Conservation (phyloP, 352 stramenopile species). For the Peronospora farinosa region DNA sequence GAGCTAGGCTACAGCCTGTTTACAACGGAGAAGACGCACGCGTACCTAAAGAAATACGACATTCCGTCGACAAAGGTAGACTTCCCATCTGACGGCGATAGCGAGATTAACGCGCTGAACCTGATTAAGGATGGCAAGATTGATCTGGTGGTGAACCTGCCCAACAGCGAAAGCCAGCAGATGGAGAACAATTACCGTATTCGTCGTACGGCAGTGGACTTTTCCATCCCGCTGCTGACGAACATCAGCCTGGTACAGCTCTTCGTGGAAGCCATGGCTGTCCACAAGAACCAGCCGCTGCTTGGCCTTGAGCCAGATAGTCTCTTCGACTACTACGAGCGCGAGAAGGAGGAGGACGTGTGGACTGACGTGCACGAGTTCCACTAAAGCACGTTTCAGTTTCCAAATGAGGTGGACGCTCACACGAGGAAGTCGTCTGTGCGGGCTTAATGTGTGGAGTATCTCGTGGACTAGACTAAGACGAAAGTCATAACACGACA, state of each 20-base stretch:
- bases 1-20: slow-evolving; percentile 93
- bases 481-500: slow-evolving; percentile 25
- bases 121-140: slow-evolving; percentile 95
- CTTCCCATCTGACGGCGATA: slow-evolving; percentile 66
- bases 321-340: slow-evolving; percentile 97
- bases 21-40: slow-evolving; percentile 91
- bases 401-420: slow-evolving; percentile 1
- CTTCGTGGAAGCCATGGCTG: slow-evolving; percentile 88
- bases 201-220: slow-evolving; percentile 89
- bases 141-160: slow-evolving; percentile 90
- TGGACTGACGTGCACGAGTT: slow-evolving; percentile 95
- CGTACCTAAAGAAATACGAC: slow-evolving; percentile 84
- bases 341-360: slow-evolving; percentile 86
- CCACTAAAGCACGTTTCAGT: slow-evolving; percentile 82
- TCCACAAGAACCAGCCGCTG: slow-evolving; percentile 90
- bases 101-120: slow-evolving; percentile 73
- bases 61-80: slow-evolving; percentile 81
- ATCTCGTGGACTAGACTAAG: slow-evolving; percentile 17
- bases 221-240: slow-evolving; percentile 88
- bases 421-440: slow-evolving; percentile 10
- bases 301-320: slow-evolving; percentile 91
- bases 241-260: slow-evolving; percentile 90
- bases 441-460: slow-evolving; percentile 16
- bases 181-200: slow-evolving; percentile 91
- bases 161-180: slow-evolving; percentile 83